Conservation (phyloP, 2,329 filamentous ascomycete species). For the Aspergillus quadricinctus region DNA sequence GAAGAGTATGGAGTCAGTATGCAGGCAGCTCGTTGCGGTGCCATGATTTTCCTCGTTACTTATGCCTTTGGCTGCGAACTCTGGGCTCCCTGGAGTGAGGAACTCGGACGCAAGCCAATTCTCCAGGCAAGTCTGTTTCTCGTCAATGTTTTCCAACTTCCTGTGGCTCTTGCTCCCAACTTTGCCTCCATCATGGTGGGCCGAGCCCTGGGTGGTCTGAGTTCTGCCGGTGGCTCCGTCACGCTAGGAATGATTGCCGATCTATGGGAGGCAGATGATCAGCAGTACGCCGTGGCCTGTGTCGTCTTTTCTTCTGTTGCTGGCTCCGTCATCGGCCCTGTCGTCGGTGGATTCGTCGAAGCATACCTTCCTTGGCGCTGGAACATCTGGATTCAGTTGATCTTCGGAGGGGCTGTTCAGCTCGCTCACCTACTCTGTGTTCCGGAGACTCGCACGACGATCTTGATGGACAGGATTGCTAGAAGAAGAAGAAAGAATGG, state of each 20-base stretch:
- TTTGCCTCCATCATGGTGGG: conserved; percentile 67
- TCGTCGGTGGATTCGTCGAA: conserved; percentile 74
- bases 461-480: conserved; percentile 75
- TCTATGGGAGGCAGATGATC: conserved; percentile 65
- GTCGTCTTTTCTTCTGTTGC: conserved; percentile 76
- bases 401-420: conserved; percentile 69
- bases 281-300: conserved; percentile 72
- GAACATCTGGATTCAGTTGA: conserved; percentile 82
- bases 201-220: conserved; percentile 65
- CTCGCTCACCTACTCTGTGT: conserved; percentile 63
- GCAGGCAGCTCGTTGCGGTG: conserved; percentile 67
- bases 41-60: conserved; percentile 71
- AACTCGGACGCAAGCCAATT: conserved; percentile 71
- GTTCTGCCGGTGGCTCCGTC: conserved; percentile 68
- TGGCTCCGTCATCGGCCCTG: conserved; percentile 70
- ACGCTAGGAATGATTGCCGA: conserved; percentile 73
- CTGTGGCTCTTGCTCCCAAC: conserved; percentile 68
- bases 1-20: conserved; percentile 64
- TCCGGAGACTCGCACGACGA: conserved; percentile 71
- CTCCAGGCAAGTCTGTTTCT: conserved; percentile 68
- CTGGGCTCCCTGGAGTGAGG: conserved; percentile 85
- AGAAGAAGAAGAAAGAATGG: conserved; percentile 65
- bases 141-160: conserved; percentile 73
- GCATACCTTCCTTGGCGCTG: conserved; percentile 65
- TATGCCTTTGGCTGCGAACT: conserved; percentile 86